phyloP scores from a whole-genome alignment of 2,329 filamentous ascomycete species.

The Hymenoscyphus fructigenus region DNA sequence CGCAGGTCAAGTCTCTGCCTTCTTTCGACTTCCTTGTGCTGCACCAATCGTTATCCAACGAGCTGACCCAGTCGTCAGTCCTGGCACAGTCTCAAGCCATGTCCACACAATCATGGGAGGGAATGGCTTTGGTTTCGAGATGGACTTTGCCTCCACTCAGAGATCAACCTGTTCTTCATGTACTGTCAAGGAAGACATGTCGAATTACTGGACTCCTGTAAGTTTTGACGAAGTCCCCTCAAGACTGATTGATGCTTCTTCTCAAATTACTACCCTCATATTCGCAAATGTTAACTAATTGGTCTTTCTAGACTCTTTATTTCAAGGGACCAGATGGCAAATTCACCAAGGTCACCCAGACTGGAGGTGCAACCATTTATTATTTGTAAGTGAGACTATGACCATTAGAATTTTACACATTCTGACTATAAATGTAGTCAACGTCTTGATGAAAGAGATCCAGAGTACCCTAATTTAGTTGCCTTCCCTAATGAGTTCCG shows the following conservation, averaged over 20 bases:
- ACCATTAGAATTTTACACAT: background rate
- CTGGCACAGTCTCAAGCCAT: conserved; percentile 54
- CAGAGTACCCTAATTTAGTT: conserved; percentile 45
- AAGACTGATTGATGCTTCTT: background rate
- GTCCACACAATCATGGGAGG: conserved; percentile 63
- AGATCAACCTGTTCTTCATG: conserved; percentile 62
- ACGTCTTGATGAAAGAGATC: conserved; percentile 41
- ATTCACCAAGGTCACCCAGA: conserved; percentile 46
- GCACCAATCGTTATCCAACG: conserved; percentile 46
- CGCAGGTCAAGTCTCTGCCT: conserved; percentile 38
- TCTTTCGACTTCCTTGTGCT: conserved; percentile 46
- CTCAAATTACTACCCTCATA: background rate
- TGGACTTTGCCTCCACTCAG: conserved; percentile 52
- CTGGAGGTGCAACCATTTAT: conserved; percentile 56
- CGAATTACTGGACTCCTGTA: conserved; percentile 66
- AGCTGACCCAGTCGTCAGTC: conserved; percentile 58
- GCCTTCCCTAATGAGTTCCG: conserved; percentile 63
- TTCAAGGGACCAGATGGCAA: conserved; percentile 54
- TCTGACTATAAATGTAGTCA: conserved; percentile 33
- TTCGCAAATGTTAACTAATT: background rate
- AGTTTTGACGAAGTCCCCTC: conserved; percentile 26
- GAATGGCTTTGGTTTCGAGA: conserved; percentile 56
- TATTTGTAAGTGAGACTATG: conserved; percentile 44
- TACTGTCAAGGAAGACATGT: conserved; percentile 57
- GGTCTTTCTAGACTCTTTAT: conserved; percentile 44